Evolutionary conservation across 805 yeast genomes (phyloP).

Genomic region (Helenozyma rhizophorensis): DNA sequence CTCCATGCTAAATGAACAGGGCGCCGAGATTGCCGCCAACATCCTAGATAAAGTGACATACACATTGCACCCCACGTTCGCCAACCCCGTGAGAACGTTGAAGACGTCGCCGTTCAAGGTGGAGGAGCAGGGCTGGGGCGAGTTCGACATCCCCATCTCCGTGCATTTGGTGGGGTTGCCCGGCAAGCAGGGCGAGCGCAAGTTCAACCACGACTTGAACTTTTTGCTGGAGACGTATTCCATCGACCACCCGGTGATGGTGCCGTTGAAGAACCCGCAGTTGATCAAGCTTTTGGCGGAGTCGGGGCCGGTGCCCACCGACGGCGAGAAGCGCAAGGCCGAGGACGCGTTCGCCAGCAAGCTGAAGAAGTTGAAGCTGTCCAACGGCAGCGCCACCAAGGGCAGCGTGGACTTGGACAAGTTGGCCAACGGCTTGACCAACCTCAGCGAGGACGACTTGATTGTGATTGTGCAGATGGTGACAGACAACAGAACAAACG

Average conservation of each 20-base stretch:
- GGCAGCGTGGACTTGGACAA: slow-evolving; percentile 84
- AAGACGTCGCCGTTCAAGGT: slow-evolving; percentile 82
- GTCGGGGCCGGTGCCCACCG: slow-evolving; percentile 72
- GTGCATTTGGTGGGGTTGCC: slow-evolving; percentile 55
- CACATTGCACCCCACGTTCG: slow-evolving; percentile 91
- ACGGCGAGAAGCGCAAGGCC: slow-evolving; percentile 33
- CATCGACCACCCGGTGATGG: slow-evolving; percentile 69
- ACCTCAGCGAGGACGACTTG: slow-evolving; percentile 86
- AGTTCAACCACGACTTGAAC: slow-evolving; percentile 84
- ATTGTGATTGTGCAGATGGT: slow-evolving; percentile 96
- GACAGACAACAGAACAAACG: slow-evolving; percentile 90
- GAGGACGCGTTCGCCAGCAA: slow-evolving; percentile 26
- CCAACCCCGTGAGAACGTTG: slow-evolving; percentile 77
- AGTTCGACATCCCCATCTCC: slow-evolving; percentile 81
- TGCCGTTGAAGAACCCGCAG: slow-evolving; percentile 69
- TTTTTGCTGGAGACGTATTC: slow-evolving; percentile 73
- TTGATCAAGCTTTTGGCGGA: slow-evolving; percentile 71
- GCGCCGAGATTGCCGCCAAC: slow-evolving; percentile 79
- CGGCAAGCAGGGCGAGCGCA: slow-evolving; percentile 87
- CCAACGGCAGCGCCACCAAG: slow-evolving; percentile 50
- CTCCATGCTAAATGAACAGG: slow-evolving; percentile 68
- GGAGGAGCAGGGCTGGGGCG: slow-evolving; percentile 98
- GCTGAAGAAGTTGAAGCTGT: slow-evolving; percentile 49
- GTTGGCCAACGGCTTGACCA: slow-evolving; percentile 84
- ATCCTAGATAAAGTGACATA: slow-evolving; percentile 91